Evolutionary conservation across 2,329 filamentous ascomycete species (phyloP).

Genomic region (Fusarium mangiferae): DNA sequence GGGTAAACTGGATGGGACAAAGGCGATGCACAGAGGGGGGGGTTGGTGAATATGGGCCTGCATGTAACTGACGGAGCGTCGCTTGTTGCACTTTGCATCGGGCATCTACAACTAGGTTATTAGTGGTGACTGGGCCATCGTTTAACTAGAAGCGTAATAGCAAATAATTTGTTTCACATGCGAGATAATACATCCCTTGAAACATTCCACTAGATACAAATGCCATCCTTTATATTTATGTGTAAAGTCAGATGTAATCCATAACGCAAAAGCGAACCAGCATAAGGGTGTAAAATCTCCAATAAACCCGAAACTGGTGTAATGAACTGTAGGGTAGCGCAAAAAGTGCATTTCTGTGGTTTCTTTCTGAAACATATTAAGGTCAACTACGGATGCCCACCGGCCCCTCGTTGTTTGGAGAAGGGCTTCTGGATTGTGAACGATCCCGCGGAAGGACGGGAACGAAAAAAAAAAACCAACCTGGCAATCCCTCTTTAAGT

Average conservation of each 20-base stretch:
- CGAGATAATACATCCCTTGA: neutral
- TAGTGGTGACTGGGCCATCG: neutral
- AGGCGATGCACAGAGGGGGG: neutral
- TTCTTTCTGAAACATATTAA: neutral
- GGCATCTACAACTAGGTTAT: neutral
- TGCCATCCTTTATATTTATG: neutral
- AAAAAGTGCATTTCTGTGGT: slow-evolving; percentile 4
- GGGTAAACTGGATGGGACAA: slow-evolving; percentile 4
- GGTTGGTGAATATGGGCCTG: neutral
- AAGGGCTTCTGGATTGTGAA: slow-evolving; percentile 2
- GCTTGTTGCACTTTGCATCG: neutral
- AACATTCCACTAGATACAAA: neutral
- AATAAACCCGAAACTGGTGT: neutral
- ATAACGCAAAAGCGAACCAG: neutral
- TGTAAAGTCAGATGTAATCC: neutral
- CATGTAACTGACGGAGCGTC: slow-evolving; percentile 5
- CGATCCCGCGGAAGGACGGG: neutral
- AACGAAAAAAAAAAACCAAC: slow-evolving; percentile 1
- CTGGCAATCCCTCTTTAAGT: no score
- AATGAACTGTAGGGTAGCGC: no score
- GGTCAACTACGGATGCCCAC: slow-evolving; percentile 22
- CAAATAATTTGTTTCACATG: neutral
- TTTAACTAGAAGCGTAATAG: neutral
- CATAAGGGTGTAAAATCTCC: neutral
- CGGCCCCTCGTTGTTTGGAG: slow-evolving; percentile 36